phyloP scores from a whole-genome alignment of 192 early-diverging fungal species.

The Lobosporangium transversale region DNA sequence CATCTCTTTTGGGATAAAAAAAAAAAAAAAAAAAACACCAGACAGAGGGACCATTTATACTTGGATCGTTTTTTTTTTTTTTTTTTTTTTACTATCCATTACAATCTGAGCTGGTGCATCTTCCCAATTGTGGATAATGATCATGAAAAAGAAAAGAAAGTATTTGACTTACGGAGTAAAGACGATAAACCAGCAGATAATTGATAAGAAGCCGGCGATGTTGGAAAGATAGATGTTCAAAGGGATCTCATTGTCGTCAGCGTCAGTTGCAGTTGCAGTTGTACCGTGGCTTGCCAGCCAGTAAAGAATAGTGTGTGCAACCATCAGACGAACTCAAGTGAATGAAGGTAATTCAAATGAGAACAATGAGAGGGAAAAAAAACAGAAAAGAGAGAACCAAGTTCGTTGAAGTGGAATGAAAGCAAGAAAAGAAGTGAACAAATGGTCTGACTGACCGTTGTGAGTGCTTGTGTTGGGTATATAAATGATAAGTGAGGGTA shows the following conservation, averaged over 20 bases:
- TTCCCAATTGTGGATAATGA: no score
- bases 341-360: background rate
- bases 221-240: conserved; percentile 58
- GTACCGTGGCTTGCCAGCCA: conserved; percentile 48
- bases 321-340: conserved; percentile 4
- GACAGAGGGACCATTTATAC: no score
- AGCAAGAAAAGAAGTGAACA: background rate
- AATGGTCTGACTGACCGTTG: no score
- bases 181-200: conserved; percentile 83
- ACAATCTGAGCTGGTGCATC: no score
- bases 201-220: conserved; percentile 72
- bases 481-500: no score
- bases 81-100: no score
- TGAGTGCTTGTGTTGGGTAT: no score
- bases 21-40: no score
- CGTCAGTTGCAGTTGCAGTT: conserved; percentile 1
- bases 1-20: no score
- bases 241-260: conserved; percentile 12
- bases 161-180: conserved; percentile 74
- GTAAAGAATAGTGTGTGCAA: conserved; percentile 32
- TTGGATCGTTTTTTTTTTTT: no score
- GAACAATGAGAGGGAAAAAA: background rate
- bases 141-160: conserved; percentile 14
- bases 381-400: background rate
- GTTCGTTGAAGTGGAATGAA: background rate